These are phyloP conservation scores for Helminthosporium solani DNA, from an alignment of 2,329 filamentous ascomycete genomes.

Conservation along the genomic window DNA sequence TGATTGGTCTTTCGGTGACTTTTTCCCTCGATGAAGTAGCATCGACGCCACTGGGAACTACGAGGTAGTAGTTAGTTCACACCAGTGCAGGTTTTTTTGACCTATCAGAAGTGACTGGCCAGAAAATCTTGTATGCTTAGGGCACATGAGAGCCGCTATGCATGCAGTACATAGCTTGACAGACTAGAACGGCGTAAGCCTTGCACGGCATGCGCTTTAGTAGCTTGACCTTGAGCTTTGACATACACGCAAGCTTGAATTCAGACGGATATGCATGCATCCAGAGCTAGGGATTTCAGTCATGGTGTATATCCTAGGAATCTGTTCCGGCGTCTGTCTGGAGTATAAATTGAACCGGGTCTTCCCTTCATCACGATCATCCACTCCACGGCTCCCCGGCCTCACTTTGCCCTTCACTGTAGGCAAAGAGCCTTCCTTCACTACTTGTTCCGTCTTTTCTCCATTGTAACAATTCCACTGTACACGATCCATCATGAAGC, in stretches of 20 bases:
- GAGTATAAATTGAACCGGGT: constrained; percentile 6
- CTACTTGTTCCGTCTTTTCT: no score
- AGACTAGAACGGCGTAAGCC: constrained; percentile 15
- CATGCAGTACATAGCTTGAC: constrained; percentile 7
- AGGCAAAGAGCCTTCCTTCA: background rate
- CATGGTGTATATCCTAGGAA: no score
- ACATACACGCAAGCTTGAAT: background rate
- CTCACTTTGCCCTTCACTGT: constrained; percentile 8
- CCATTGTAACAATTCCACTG: constrained; percentile 1
- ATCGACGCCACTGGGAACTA: background rate
- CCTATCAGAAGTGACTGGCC: constrained; percentile 14
- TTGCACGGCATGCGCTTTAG: constrained; percentile 1
- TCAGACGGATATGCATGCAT: background rate
- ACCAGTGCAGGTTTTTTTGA: constrained; percentile 1
- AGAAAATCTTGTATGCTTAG: constrained; percentile 21
- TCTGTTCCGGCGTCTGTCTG: no score
- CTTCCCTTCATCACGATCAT: constrained; percentile 16
- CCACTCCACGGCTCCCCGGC: constrained; percentile 22
- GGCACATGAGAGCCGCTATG: constrained; percentile 16
- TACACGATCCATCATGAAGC: background rate
- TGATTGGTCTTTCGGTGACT: constrained; percentile 23
- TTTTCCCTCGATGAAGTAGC: no score
- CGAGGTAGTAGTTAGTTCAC: no score
- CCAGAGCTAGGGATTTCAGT: background rate
- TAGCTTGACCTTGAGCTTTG: background rate